Base-by-base conservation (phyloP, 306 rosid genomes). In the Trifolium pratense region DNA sequence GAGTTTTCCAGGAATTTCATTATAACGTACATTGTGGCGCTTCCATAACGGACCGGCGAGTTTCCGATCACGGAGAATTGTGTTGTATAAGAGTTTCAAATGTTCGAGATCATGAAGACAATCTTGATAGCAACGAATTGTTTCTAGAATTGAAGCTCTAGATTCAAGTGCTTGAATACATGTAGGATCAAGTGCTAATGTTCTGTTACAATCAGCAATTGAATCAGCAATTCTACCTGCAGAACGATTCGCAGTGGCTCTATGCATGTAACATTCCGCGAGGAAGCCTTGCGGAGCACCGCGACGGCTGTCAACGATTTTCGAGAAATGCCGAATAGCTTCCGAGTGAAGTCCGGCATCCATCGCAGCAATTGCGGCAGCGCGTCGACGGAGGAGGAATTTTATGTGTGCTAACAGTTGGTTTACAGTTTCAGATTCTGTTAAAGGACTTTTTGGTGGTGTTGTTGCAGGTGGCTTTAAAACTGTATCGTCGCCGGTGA, bases 281-380 rank as follows among this genome's bases (percentile, higher is more conserved):
- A 94, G 84, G 81, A 94, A 94, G n/a, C 91, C 88, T 67, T 91
- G 99, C 0, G 99, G 99, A 1, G 93, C 96, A 11, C 86, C 87
- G 32, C 99, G 96, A 3, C 99, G 96, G 8, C 97, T 89, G 42
- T 94, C 99, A 1, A 94, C 83, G 4, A 94, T 88, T 76, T 94
- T 94, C 2, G 86, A 75, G 79, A 91, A 91, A 64, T 91, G 97
- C 29, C 97, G 97, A 57, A 94, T 94, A 37, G 99, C 96, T 60
- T 94, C 99, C 0, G 96, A 64, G 77, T 88, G 83, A 29, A 92
- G 88, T 3, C 96, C 91, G 1, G 97, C 99, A 16, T 94, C 96
- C 5, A 91, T 86, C 53, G 99, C 97, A 0, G 97, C 97, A 1
- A 91, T 67, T 0, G 99, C 97, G 4, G 99, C 93, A 0, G 96